Base-by-base conservation (phyloP, 2,329 filamentous ascomycete genomes). In the Colletotrichum cordylinicola region DNA sequence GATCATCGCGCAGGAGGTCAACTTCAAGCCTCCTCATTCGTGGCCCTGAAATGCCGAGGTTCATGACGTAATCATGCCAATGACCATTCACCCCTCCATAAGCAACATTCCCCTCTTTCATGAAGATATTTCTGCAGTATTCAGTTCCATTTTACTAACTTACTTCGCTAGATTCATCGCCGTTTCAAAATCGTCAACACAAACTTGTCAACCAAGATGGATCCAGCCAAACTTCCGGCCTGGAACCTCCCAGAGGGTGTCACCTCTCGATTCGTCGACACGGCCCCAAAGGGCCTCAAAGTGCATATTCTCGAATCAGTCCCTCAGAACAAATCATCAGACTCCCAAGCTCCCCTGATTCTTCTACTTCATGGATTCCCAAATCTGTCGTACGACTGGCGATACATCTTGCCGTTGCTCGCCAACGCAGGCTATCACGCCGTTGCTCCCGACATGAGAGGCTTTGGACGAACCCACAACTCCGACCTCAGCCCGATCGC, bases 311-410 rank as follows among this genome's bases (percentile, higher is more conserved):
- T 94, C 21, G 88, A 90, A 78, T 86, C 91, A 18, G 90, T 91
- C 4, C 67, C 52, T 12, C 15, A 72, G 80, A 16, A 81, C 24
- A 79, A 16, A 79, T 83, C 29, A 86, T 85, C 8, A 2, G 2
- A 21, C 5, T 2, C 4, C 4, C 60, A 15, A 1, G 13, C 52
- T 8, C 92, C 91, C 2, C 86, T 94, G 13, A 83, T 94, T 10
- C 81, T 94, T 8, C 89, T 93, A 65, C 88, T 91, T 64, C 93
- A 94, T 82, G 93, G 93, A 48, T 94, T 91, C 77, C 93, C 93
- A 2, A 93, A 94, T 80, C 86, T 94, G 3, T 91, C 93, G 33
- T 94, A 90, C 81, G 94, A 92, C 62, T 94, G 93, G 92, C 90
- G 93, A 67, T 91, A 92, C 72, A 83, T 94, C 43, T 87, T 94